Evolutionary conservation across 148 eudicot species (phyloP).

Genomic region (Heliamphora exappendiculata): DNA sequence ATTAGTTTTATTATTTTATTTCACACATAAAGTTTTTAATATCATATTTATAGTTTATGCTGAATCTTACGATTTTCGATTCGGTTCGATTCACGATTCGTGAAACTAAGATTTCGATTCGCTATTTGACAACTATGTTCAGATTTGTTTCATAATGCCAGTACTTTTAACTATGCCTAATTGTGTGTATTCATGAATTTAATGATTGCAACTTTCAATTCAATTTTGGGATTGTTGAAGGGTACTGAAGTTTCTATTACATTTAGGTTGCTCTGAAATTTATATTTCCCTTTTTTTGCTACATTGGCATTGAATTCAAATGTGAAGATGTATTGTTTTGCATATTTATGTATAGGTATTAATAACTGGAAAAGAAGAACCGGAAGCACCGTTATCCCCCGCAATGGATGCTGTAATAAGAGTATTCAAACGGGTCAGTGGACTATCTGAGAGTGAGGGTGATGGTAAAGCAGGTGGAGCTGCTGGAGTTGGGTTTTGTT

Average conservation of each 20-base stretch:
- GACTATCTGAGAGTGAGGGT: constrained; percentile 35
- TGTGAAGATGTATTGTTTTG: not conserved
- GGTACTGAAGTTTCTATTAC: not conserved
- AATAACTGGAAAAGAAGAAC: constrained; percentile 49
- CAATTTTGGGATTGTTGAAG: not conserved
- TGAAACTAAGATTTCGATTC: too few species aligned
- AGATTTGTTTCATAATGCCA: not conserved
- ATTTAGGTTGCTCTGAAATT: too few species aligned
- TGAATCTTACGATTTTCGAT: too few species aligned
- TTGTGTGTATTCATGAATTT: not conserved
- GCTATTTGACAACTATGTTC: too few species aligned
- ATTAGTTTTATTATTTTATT: too few species aligned
- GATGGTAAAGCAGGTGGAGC: constrained; percentile 15
- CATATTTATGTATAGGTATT: constrained; percentile 25
- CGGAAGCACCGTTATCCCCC: constrained; percentile 35
- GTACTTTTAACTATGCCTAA: not conserved
- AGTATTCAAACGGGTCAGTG: constrained; percentile 46
- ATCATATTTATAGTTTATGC: too few species aligned
- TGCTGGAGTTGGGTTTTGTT: constrained; percentile 30
- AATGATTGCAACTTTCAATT: not conserved
- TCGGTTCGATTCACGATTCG: too few species aligned
- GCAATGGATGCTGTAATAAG: constrained; percentile 56
- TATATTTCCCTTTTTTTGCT: not conserved
- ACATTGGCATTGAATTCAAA: not conserved
- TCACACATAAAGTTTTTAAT: too few species aligned